A percentile compares a stretch with the other conserved stretches of the same genome.
phyloP scores from a whole-genome alignment of 352 stramenopile genomes.

The Globisporangium polare region DNA sequence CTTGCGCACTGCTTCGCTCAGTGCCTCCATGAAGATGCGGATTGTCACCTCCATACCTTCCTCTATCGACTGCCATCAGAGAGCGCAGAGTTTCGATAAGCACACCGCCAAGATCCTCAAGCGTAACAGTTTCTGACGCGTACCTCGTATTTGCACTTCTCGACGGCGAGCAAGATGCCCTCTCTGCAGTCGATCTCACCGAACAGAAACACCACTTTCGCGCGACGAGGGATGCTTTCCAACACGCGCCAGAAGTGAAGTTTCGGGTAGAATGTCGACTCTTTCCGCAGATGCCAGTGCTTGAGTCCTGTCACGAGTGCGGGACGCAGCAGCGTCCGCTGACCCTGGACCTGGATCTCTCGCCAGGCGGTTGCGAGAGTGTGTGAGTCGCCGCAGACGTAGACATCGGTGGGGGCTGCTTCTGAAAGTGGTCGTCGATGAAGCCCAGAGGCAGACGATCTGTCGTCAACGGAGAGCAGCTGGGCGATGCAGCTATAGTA shows the following conservation, averaged over 20 bases:
- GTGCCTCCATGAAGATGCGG: conserved; percentile 71
- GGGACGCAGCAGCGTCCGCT: conserved; percentile 35
- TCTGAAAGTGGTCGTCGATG: conserved; percentile 1
- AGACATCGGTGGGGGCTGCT: conserved; percentile 21
- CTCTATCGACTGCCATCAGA: conserved; percentile 41
- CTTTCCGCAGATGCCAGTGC: conserved; percentile 88
- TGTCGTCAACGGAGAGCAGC: conserved; percentile 51
- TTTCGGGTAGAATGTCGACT: conserved; percentile 91
- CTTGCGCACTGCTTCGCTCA: conserved; percentile 43
- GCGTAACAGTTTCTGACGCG: neutral
- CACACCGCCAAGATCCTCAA: no score
- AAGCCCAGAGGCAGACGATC: neutral
- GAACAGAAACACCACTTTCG: conserved; percentile 89
- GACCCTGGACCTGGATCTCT: conserved; percentile 26
- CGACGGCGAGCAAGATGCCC: conserved; percentile 85
- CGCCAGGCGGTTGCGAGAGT: conserved; percentile 88
- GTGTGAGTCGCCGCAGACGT: conserved; percentile 92
- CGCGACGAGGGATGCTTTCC: conserved; percentile 38
- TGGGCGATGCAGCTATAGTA: conserved; percentile 89
- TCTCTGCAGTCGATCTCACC: conserved; percentile 96
- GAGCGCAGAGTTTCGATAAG: no score
- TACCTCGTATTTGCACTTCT: conserved; percentile 86
- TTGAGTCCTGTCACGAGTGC: conserved; percentile 92
- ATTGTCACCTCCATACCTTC: conserved; percentile 81
- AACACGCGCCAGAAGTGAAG: conserved; percentile 84